Conservation (phyloP, 2,329 filamentous ascomycete genomes). For the Aureobasidium sp. region DNA sequence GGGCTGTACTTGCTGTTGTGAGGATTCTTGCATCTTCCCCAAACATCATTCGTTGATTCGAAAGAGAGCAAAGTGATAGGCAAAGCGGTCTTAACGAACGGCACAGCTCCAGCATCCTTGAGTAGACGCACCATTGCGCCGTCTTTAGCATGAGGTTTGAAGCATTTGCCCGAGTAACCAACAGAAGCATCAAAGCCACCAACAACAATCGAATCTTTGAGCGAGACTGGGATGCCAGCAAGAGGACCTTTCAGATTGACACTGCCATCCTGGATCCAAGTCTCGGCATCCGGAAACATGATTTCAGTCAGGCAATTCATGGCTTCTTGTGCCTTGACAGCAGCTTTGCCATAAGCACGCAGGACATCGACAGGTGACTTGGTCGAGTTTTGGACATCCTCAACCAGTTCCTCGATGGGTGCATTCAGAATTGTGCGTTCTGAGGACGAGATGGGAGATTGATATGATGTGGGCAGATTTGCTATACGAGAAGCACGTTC, state of each 20-base stretch:
- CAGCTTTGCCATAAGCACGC: constrained; percentile 75
- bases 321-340: constrained; percentile 70
- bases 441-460: constrained; percentile 50
- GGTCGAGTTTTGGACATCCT: constrained; percentile 61
- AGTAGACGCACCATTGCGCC: constrained; percentile 66
- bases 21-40: constrained; percentile 78
- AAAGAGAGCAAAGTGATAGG: constrained; percentile 82
- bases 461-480: constrained; percentile 57
- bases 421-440: constrained; percentile 62
- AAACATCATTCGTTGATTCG: constrained; percentile 73
- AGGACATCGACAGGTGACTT: constrained; percentile 64
- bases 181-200: constrained; percentile 76
- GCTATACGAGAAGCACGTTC: constrained; percentile 64
- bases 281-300: constrained; percentile 67
- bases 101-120: constrained; percentile 78
- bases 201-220: constrained; percentile 71
- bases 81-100: constrained; percentile 87
- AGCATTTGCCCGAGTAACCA: constrained; percentile 65
- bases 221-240: constrained; percentile 78
- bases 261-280: constrained; percentile 51
- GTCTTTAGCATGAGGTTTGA: constrained; percentile 58
- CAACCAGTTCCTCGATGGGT: constrained; percentile 69
- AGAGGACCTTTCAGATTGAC: constrained; percentile 72
- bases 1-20: constrained; percentile 78
- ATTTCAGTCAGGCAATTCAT: constrained; percentile 90